Base-by-base conservation (phyloP, 1,139 yeast species). In the Barnettozyma hawaiiensis region DNA sequence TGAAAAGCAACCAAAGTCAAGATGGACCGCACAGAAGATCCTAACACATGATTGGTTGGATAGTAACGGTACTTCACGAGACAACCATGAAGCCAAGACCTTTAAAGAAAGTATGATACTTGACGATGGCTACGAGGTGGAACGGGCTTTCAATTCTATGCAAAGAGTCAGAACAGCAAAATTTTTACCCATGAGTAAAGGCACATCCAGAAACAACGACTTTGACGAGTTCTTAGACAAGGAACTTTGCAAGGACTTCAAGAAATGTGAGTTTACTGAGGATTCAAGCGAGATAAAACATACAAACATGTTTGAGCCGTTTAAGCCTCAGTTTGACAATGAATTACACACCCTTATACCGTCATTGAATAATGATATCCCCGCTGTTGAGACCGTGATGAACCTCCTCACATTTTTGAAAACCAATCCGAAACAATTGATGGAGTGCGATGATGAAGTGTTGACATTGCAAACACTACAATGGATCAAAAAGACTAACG, bases 1-100 rank as follows among this genome's bases (percentile, higher is more conserved):
- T 52, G 89, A 84, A 53, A 82, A 81, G 55, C 52, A 53, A 31
- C 87, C 92, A 0, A 69, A 67, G 34, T 62, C 77, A 23, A 66
- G 96, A 46, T 67, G 70, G 2, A 64, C 75, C 12, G 94, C 94
- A 0, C 66, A 65, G 35, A 62, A 73, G 22, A 65, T 86, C 28
- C 61, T 79, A 16, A 65, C 68, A 31, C 92, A 85, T 56, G 71
- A 71, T 24, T 85, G 95, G 95, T 29, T 55, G 16, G 29, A 15
- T 18, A 21, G 12, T 5, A 26, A 26, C 4, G 16, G 14, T 26
- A 7, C 16, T 26, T 3, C 8, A 26, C 29, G 10, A 10, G 15
- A 4, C 28, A 38, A 12, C 37, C 37, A 24, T 41, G 41, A 4
- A 12, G 16, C n/a, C 5, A 8, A 9, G 5, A n/a, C 5, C 9